Base-by-base conservation (phyloP, 176 grass and related monocot genomes). In the Tuctoria greenei region DNA sequence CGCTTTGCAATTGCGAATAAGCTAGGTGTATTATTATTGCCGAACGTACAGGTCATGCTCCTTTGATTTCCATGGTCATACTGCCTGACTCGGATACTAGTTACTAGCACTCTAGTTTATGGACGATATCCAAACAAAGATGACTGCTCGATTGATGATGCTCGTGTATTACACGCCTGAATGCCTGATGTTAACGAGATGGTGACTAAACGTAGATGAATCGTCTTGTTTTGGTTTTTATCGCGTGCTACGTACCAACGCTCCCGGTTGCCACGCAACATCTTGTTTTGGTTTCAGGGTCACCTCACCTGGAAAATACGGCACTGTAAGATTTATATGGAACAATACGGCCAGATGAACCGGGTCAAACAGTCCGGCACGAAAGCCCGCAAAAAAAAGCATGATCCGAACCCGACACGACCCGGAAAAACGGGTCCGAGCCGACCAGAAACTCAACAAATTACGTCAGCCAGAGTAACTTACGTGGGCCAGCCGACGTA, bases 11-110 rank as follows among this genome's bases (percentile, higher is more conserved):
- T 79, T 73, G 35, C 41, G n/a, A 31, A 31, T 31, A 31, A 36
- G n/a, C n/a, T n/a, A n/a, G 24, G 46, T 40, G 61, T 20, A 26
- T 18, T 66, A 79, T 18, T 79, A 17, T 52, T 76, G 1, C 81
- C 72, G 69, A 52, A 42, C 81, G 65, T 63, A 61, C 12, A 70
- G 43, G 81, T 62, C 35, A 77, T 52, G 52, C 11, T 23, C 18
- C 70, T 61, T 74, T 60, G 76, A 86, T 80, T 86, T 80, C 64
- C 84, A 75, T 37, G 77, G 42, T 10, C 54, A 74, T 3, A 35
- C 13, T n/a, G 57, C 57, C 59, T 58, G 28, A 65, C 84, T 57
- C 70, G 78, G 45, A 56, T 63, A 57, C 39, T 45, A 42, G 0
- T 12, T 63, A 57, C 39, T 45, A 42, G 0, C 17, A 16, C 6